Evolutionary conservation across 1,139 yeast genomes (phyloP).

Genomic region (Debaryomycetaceae sp.): DNA sequence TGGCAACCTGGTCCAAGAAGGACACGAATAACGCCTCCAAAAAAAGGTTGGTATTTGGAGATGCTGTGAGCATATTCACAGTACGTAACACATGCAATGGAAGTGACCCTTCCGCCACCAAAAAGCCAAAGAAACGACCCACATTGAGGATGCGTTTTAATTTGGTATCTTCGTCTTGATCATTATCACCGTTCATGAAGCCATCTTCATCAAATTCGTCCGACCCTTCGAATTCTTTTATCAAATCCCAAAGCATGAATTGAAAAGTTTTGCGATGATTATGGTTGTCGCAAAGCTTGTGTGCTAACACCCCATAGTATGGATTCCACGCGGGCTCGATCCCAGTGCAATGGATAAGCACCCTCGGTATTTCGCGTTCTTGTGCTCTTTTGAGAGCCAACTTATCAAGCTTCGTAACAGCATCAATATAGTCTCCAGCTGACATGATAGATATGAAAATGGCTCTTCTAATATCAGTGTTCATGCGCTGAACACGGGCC

Average conservation of each 20-base stretch:
- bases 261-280: constrained; percentile 75
- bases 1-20: constrained; percentile 55
- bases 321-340: constrained; percentile 85
- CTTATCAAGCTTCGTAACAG: constrained; percentile 72
- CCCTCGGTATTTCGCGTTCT: constrained; percentile 78
- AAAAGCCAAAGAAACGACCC: constrained; percentile 69
- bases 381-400: constrained; percentile 72
- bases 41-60: constrained; percentile 55
- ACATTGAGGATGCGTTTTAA: constrained; percentile 54
- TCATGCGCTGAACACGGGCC: constrained; percentile 83
- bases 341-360: constrained; percentile 75
- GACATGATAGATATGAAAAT: constrained; percentile 92
- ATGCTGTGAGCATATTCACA: constrained; percentile 65
- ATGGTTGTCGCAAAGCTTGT: constrained; percentile 61
- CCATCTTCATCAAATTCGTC: constrained; percentile 33
- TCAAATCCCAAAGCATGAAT: constrained; percentile 78
- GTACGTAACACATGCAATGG: constrained; percentile 65
- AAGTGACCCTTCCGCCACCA: constrained; percentile 63
- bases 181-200: constrained; percentile 22
- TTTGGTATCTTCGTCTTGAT: constrained; percentile 35
- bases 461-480: constrained; percentile 89
- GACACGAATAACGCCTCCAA: constrained; percentile 64
- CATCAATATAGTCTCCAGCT: constrained; percentile 85
- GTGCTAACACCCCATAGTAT: constrained; percentile 74
- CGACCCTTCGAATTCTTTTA: constrained; percentile 56